Evolutionary conservation across 129 eudicot genomes (phyloP), one percentile per base, ranked within the genome.

Genomic region (Glebionis coronaria): DNA sequence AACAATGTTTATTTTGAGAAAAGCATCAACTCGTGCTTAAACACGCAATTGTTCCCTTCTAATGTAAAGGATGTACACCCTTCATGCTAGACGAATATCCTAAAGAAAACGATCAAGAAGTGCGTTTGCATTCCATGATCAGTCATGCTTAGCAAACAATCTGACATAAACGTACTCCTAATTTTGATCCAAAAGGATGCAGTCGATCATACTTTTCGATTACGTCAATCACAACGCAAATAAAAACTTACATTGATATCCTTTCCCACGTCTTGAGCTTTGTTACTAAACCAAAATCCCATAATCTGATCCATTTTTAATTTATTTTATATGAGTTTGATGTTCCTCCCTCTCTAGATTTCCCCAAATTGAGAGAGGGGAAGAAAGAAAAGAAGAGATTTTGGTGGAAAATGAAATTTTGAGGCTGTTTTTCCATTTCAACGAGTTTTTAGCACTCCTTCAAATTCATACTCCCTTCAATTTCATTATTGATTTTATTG

Each of bases 201-300:
- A 29, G 6, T 29, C 7, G 21, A 15, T 51, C 56, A 51, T 51
- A n/a, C n/a, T n/a, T n/a, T n/a, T n/a, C n/a, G n/a, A n/a, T n/a
- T n/a, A n/a, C n/a, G n/a, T n/a, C n/a, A n/a, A 18, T 53, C 20
- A n/a, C 16, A 53, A 12, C 13, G 11, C 15, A 53, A 16, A 53
- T 53, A 56, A 16, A 23, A 19, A 56, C 62, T 56, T 12, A 56
- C 62, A 56, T 56, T 56, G 8, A 56, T 56, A 56, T 56, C 62
- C 62, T 56, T 56, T 15, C 31, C 28, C 3, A 56, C 62, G 42
- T 56, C 62, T 56, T 56, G 40, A 15, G 62, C 62, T 56, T 56
- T 56, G 62, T 56, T 56, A 20, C 62, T 65, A 67, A 67, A 67
- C 72, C 72, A 67, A 67, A 11, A 67, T 40, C 55, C 72, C 72